Evolutionary conservation across 1,139 yeast genomes (phyloP).

Genomic region (Pichia norvegensis): DNA sequence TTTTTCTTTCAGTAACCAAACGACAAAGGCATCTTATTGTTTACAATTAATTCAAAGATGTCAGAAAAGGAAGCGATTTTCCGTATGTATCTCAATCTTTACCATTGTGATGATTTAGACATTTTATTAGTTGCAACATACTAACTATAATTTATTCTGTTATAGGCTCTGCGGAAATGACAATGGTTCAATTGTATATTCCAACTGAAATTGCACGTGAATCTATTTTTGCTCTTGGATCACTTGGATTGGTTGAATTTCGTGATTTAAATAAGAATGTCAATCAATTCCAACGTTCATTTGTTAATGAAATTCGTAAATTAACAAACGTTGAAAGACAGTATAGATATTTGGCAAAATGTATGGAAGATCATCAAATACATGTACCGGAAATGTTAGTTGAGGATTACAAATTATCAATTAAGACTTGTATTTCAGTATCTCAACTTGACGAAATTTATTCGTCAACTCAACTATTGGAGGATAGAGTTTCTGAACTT

Average conservation of each 20-base stretch:
- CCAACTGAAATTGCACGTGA: slow-evolving; percentile 67
- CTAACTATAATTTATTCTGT: background rate
- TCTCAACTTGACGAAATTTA: slow-evolving; percentile 71
- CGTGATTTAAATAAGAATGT: slow-evolving; percentile 62
- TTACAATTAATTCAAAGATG: slow-evolving; percentile 6
- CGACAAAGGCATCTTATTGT: background rate
- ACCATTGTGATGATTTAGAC: background rate
- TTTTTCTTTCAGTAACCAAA: background rate
- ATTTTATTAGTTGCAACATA: background rate
- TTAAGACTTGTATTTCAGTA: slow-evolving; percentile 35
- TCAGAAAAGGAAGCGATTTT: slow-evolving; percentile 24
- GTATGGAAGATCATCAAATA: slow-evolving; percentile 42
- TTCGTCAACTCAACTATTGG: slow-evolving; percentile 55
- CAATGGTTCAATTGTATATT: slow-evolving; percentile 63
- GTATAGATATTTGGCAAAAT: slow-evolving; percentile 40
- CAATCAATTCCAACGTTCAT: slow-evolving; percentile 64
- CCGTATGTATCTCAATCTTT: slow-evolving; percentile 20
- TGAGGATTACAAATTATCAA: slow-evolving; percentile 32
- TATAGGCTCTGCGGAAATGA: slow-evolving; percentile 65
- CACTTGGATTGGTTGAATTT: slow-evolving; percentile 56
- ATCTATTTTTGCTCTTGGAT: slow-evolving; percentile 56
- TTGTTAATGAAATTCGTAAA: slow-evolving; percentile 59
- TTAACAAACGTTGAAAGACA: slow-evolving; percentile 66
- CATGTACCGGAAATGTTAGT: slow-evolving; percentile 36
- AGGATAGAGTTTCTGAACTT: slow-evolving; percentile 50